Evolutionary conservation across 805 yeast species (phyloP).

Genomic region (Blastobotrys parvus): DNA sequence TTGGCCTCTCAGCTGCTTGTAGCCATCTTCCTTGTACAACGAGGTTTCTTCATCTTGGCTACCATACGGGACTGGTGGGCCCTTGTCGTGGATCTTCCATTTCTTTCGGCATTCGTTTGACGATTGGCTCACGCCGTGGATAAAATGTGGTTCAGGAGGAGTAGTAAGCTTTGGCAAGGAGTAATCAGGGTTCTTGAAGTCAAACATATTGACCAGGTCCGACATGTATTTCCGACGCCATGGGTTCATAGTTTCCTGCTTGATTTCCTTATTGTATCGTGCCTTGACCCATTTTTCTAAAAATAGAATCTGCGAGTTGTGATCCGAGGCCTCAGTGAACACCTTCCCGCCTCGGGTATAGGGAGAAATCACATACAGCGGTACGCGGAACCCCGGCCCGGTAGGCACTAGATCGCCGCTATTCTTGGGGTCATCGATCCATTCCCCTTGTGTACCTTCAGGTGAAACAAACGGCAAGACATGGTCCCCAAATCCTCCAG

Average conservation of each 20-base stretch:
- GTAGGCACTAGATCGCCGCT: slow-evolving; percentile 12
- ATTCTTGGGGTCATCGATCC: slow-evolving; percentile 17
- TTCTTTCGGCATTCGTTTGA: slow-evolving; percentile 7
- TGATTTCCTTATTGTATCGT: slow-evolving; percentile 8
- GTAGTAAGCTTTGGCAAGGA: slow-evolving; percentile 10
- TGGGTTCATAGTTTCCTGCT: slow-evolving; percentile 9
- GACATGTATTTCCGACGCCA: slow-evolving; percentile 22
- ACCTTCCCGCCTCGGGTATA: slow-evolving; percentile 22
- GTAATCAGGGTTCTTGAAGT: slow-evolving; percentile 14
- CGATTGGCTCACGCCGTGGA: slow-evolving; percentile 6
- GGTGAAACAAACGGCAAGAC: slow-evolving; percentile 20
- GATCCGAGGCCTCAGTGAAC: slow-evolving; percentile 20
- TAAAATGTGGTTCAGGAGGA: slow-evolving; percentile 8
- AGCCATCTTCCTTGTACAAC: slow-evolving; percentile 17
- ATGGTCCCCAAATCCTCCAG: slow-evolving; percentile 24
- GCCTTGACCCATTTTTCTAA: slow-evolving; percentile 19
- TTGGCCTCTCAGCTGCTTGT: slow-evolving; percentile 15
- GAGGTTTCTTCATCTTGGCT: slow-evolving; percentile 9
- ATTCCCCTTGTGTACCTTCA: slow-evolving; percentile 20
- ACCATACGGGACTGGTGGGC: slow-evolving; percentile 19
- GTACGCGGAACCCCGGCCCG: slow-evolving; percentile 22
- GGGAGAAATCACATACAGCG: slow-evolving; percentile 18
- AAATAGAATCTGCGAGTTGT: slow-evolving; percentile 21
- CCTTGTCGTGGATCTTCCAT: slow-evolving; percentile 5
- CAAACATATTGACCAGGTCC: slow-evolving; percentile 16